Evolutionary conservation across 805 yeast genomes (phyloP).

Genomic region (Pichia nanzhaoensis): DNA sequence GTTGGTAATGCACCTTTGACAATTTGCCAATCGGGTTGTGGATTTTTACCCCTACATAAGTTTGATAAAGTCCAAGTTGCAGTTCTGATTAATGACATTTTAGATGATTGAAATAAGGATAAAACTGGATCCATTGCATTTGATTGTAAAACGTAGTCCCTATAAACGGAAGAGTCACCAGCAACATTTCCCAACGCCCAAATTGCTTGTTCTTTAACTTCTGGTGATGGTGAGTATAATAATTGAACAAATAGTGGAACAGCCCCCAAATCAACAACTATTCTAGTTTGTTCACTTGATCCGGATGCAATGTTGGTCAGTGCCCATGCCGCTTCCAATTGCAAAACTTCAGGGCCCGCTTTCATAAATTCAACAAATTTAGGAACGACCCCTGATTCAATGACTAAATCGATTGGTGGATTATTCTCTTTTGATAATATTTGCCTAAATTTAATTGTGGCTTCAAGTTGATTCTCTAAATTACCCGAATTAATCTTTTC

Average conservation of each 20-base stretch:
- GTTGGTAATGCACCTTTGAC: constrained; percentile 88
- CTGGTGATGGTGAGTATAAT: constrained; percentile 72
- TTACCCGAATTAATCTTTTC: constrained; percentile 69
- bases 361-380: constrained; percentile 81
- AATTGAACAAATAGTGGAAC: constrained; percentile 85
- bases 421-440: constrained; percentile 87
- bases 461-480: constrained; percentile 73
- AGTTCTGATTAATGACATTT: constrained; percentile 86
- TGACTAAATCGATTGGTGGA: constrained; percentile 93
- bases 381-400: constrained; percentile 90
- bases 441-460: constrained; percentile 91
- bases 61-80: constrained; percentile 98
- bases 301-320: constrained; percentile 97
- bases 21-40: constrained; percentile 91
- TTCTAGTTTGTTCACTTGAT: constrained; percentile 77
- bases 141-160: constrained; percentile 81
- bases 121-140: constrained; percentile 89
- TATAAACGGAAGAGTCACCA: constrained; percentile 85
- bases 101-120: constrained; percentile 67
- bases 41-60: constrained; percentile 92
- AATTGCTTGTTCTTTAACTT: constrained; percentile 96
- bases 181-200: constrained; percentile 99
- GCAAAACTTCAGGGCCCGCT: constrained; percentile 77
- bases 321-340: constrained; percentile 99
- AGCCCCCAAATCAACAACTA: constrained; percentile 89